These are phyloP conservation scores for Phyllosticta ampelicida DNA, from an alignment of 2,329 filamentous ascomycete species.

Conservation along the genomic window DNA sequence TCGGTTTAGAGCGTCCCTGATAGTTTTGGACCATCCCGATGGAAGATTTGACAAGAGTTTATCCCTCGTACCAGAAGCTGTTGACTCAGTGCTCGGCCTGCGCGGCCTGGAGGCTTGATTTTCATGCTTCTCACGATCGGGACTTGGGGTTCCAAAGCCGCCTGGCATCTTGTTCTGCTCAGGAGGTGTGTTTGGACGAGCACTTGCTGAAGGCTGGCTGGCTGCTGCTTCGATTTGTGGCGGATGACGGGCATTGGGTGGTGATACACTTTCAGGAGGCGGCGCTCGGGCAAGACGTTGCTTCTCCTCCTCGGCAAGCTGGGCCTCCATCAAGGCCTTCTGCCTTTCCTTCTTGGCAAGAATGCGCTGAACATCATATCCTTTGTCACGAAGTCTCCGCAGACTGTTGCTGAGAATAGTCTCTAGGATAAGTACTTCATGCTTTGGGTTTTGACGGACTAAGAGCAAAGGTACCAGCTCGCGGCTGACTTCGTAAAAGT, in stretches of 20 bases:
- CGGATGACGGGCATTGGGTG: constrained; percentile 13
- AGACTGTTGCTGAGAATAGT: constrained; percentile 81
- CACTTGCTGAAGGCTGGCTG: neutral
- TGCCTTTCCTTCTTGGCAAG: constrained; percentile 74
- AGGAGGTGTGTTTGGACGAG: constrained; percentile 15
- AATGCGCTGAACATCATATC: constrained; percentile 95
- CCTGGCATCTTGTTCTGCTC: constrained; percentile 25
- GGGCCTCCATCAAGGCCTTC: constrained; percentile 53
- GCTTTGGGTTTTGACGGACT: constrained; percentile 63
- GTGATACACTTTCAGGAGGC: constrained; percentile 1
- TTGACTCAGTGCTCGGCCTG: constrained; percentile 25
- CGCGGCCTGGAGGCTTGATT: constrained; percentile 17
- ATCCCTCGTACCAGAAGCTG: constrained; percentile 12
- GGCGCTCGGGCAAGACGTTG: constrained; percentile 23
- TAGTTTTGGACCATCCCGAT: neutral
- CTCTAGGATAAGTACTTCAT: constrained; percentile 83
- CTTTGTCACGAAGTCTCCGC: constrained; percentile 68
- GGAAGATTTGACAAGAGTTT: constrained; percentile 24
- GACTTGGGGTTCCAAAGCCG: constrained; percentile 22
- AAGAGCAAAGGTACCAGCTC: constrained; percentile 74
- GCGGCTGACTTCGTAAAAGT: constrained; percentile 87
- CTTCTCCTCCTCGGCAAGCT: constrained; percentile 47
- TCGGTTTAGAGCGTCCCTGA: constrained; percentile 15
- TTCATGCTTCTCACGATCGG: constrained; percentile 18
- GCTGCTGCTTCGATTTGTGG: constrained; percentile 3